Evolutionary conservation across 2,329 filamentous ascomycete genomes (phyloP), one percentile per base, ranked within the genome.

Genomic region (Mycosphaerella arachidis): DNA sequence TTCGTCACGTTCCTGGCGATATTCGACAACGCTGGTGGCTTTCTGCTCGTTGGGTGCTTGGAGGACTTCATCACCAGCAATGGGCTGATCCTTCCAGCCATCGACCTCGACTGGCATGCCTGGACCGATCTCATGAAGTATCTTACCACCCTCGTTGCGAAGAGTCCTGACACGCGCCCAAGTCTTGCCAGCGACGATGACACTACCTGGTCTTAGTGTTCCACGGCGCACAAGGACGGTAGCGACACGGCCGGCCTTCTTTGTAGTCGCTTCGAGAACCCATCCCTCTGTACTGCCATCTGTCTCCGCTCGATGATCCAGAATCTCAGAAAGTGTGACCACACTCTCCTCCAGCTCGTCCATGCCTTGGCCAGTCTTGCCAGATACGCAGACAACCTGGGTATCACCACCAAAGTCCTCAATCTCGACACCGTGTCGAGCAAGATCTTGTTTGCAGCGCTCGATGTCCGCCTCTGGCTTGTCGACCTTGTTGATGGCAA

Each of bases 401-500:
- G 94, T 91, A 65, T 99, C 94, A 60, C 94, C 94, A 45, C 94
- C 94, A 69, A 86, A 96, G 71, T 97, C 94, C 77, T 99, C 94
- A 57, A 99, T 89, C 68, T 96, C 89, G 31, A 99, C 86, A 7
- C 90, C 91, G 70, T 96, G 83, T 1, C 86, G 82, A 8, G 90
- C 86, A 27, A 99, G 85, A 73, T 97, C 94, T 58, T 87, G 82
- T 77, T 97, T 97, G 63, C 97, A 92, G 52, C 86, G 84, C 46
- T 97, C 89, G 10, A 92, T 78, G 55, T 91, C 85, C 5, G 90
- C 87, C 61, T 90, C 88, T 61, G 89, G 86, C 76, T 94, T 96
- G 77, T 99, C 94, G 55, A 96, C 85, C 77, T 99, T 99, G 80
- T 94, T 99, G 77, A 97, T 93, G 16, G 95, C 95, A 54, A 99